Base-by-base conservation (phyloP, 2,329 filamentous ascomycete genomes). In the Fusarium proliferatum region DNA sequence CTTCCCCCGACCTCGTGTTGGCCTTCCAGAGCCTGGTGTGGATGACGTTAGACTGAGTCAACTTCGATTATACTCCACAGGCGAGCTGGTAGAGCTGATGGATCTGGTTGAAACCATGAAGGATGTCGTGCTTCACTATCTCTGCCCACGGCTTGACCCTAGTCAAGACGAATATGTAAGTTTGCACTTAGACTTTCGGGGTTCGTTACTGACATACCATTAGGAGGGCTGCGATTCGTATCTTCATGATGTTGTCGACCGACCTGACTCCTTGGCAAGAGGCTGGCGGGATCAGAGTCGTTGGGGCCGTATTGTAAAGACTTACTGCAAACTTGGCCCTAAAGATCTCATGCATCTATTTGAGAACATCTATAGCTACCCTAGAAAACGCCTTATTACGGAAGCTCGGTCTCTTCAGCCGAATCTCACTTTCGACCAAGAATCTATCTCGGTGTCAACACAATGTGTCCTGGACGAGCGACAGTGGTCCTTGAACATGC, bases 261-360 rank as follows among this genome's bases (percentile, higher is more conserved):
- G 81, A 48, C 73, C 74, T n/a, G 75, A 78, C 26, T 83, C 81
- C 7, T 67, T 83, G n/a, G 53, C 73, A 39, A 76, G 77, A 9
- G 79, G 80, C 39, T 84, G 82, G 82, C 79, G 71, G 19, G 81
- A 83, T 46, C 80, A 82, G 59, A 81, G 80, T 56, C 76, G 75
- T 53, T 83, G 81, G 80, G 78, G 79, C 19, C 82, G 83, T 23
- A 82, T 85, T 39, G 77, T 85, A 45, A 83, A 84, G 67, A 85
- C 84, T 2, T 85, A 85, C 66, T 80, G 86, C 73, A 89, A 89
- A 79, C 81, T 89, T 12, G 81, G 83, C 9, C 88, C 88, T 0
- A 78, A 82, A 16, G 82, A 87, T 61, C 81, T 90, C n/a, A 82
- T 87, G 70, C 80, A 85, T 67, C 83, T 88, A 63, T 82, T 89